Base-by-base conservation (phyloP, 345 rosid species). In the Camelina neglecta region DNA sequence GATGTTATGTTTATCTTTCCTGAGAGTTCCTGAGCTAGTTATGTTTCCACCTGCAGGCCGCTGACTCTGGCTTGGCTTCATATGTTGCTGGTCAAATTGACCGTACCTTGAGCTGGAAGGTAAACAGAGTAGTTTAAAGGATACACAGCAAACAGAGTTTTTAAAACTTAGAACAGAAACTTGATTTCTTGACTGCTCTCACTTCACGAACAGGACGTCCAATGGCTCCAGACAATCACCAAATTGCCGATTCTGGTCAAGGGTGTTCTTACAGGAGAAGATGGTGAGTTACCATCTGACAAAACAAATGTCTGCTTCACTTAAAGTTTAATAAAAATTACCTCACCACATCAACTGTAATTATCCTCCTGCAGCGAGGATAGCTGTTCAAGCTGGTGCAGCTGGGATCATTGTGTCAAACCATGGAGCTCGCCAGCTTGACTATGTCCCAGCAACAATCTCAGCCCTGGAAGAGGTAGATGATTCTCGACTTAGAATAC, bases 371-470 rank as follows among this genome's bases (percentile, higher is more conserved):
- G 78, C 88, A 93, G 98, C 98, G 65, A 87, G 88, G 82, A 63
- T 90, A 42, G 86, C 93, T 3, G 0, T 88, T 51, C 87, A 90
- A 68, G 85, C 83, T 53, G 96, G 96, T 42, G 97, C 90, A 78
- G 93, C 96, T 0, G 97, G 97, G 35, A 92, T 92, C 58, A 89
- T 90, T 6, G 97, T 92, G 26, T 92, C 97, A 67, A 92, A 92
- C 79, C 97, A 92, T 33, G 96, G 97, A 67, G 97, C 96, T 72
- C 96, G 96, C 47, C 97, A 92, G 64, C 93, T 92, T 31, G 97
- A 92, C 84, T 90, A 88, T 54, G 89, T 86, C 29, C 88, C 85
- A 65, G 78, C 88, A 18, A 89, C 98, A 44, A 93, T 93, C 86
- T 75, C 81, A 74, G 98, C 92, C 60, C 82, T 93, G 66, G 98